Evolutionary conservation across 306 rosid species (phyloP).

Genomic region (Lotus japonicus): DNA sequence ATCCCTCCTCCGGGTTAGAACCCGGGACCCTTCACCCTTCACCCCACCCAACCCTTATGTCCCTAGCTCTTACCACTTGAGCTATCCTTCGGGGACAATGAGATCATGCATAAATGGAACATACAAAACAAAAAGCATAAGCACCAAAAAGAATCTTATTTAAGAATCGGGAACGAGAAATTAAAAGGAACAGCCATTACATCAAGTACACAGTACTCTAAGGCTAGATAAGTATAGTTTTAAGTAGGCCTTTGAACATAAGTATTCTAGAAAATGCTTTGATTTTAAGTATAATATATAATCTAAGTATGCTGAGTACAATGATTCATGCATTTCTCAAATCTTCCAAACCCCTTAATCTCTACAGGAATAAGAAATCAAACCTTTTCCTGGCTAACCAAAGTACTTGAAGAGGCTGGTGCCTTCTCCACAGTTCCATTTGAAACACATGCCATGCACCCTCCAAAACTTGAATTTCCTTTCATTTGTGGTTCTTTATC

Average conservation of each 20-base stretch:
- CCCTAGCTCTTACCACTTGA: too few relatives aligned
- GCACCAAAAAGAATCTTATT: neutral
- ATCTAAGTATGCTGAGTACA: neutral
- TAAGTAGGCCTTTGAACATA: neutral
- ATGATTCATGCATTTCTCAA: neutral
- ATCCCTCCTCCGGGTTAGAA: too few relatives aligned
- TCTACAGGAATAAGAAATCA: constrained; percentile 1
- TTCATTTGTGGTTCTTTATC: constrained; percentile 39
- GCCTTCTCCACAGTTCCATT: constrained; percentile 41
- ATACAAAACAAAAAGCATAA: neutral
- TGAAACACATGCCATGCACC: constrained; percentile 29
- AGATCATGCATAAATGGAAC: neutral
- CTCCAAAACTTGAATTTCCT: constrained; percentile 39
- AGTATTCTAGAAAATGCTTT: neutral
- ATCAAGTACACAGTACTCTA: constrained; percentile 1
- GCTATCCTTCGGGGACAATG: too few relatives aligned
- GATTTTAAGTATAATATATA: too few relatives aligned
- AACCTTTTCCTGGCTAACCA: constrained; percentile 44
- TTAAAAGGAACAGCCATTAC: neutral
- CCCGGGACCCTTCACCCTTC: too few relatives aligned
- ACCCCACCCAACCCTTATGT: too few relatives aligned
- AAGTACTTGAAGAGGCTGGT: constrained; percentile 27
- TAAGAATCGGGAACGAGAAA: neutral
- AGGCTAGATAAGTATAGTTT: neutral
- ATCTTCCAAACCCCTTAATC: neutral